Base-by-base conservation (phyloP, 139 green algal genomes). In the Picochlorum sp. region DNA sequence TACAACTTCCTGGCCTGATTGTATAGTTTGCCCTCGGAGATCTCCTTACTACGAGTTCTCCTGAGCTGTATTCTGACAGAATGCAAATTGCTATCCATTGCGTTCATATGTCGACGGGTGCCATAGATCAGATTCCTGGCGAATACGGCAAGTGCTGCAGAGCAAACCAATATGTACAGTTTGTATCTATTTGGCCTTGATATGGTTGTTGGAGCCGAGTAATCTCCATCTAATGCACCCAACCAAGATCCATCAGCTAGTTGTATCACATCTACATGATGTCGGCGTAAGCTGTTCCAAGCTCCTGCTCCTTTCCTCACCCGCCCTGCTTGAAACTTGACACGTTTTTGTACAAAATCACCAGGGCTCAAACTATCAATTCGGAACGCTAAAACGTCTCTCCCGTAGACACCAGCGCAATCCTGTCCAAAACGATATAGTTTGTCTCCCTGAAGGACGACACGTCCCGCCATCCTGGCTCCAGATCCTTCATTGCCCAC, bases 341-440 rank as follows among this genome's bases (percentile, higher is more conserved):
- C 55, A 28, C 65, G 52, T 13, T n/a, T 9, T 65, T 81, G 60
- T 28, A 58, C 47, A 57, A 70, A 81, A 10, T 57, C 30, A 2
- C 38, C 57, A 2, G 65, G 28, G 38, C 63, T 68, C 34, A 81
- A 65, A 38, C 18, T 59, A 11, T 59, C 60, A 9, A 81, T 45
- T 4, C 49, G 49, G 31, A 72, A 77, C 2, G 69, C 57, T 6
- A 64, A 4, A 58, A 77, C 58, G 52, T 62, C 62, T 62, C 71
- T 60, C 10, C 76, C 76, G 18, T 82, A 82, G 5, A 68, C 79
- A 60, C 31, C 13, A 20, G 34, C 41, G 31, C 70, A 78, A 65
- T 81, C 75, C 75, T 79, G 71, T 6, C 66, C 75, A 60, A 81
- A 79, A 20, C 75, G 60, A 54, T 68, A 66, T 24, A 79, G 57